Percentiles rank a stretch among this genome's conserved stretches.
Evolutionary conservation across 2,329 filamentous ascomycete genomes (phyloP).

Genomic region (Conoideocrella luteorostrata): DNA sequence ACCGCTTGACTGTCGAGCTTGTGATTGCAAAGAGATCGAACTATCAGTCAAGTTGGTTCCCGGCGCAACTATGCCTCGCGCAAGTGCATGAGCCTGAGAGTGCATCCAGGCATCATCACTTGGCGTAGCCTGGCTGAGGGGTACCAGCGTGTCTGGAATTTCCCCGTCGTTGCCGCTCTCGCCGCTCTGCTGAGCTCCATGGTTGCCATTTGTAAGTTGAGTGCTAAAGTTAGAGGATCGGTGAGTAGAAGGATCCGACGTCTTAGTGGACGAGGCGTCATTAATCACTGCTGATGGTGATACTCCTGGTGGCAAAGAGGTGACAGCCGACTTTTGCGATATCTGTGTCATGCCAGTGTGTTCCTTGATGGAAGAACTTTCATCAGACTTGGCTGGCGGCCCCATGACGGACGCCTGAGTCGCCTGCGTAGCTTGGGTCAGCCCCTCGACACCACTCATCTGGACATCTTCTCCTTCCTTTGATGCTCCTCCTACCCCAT

Average conservation of each 20-base stretch:
- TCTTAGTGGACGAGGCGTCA: slow-evolving; percentile 91
- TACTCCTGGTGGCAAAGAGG: slow-evolving; percentile 49
- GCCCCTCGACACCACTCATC: slow-evolving; percentile 53
- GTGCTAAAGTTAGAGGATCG: slow-evolving; percentile 63
- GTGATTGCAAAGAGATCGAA: slow-evolving; percentile 33
- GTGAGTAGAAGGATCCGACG: slow-evolving; percentile 61
- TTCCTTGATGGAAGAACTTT: slow-evolving; percentile 29
- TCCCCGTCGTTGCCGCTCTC: slow-evolving; percentile 28
- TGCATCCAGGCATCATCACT: slow-evolving; percentile 51
- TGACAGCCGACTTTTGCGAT: slow-evolving; percentile 58
- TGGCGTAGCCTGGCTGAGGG: slow-evolving; percentile 40
- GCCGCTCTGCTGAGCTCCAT: slow-evolving; percentile 36
- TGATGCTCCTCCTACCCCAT: slow-evolving; percentile 33
- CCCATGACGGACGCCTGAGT: slow-evolving; percentile 43
- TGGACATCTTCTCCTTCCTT: slow-evolving; percentile 45
- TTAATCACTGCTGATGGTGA: slow-evolving; percentile 61
- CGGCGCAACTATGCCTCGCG: slow-evolving; percentile 27
- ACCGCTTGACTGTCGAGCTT: slow-evolving; percentile 20
- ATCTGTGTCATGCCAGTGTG: slow-evolving; percentile 48
- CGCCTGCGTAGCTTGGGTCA: slow-evolving; percentile 34
- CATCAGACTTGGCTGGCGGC: slow-evolving; percentile 35
- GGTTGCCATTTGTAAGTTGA: slow-evolving; percentile 63
- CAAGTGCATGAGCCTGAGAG: slow-evolving; percentile 50
- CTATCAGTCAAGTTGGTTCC: slow-evolving; percentile 24
- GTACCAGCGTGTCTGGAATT: slow-evolving; percentile 49